Conservation (phyloP, 495 filamentous ascomycete genomes). For the Copromyces sp. region DNA sequence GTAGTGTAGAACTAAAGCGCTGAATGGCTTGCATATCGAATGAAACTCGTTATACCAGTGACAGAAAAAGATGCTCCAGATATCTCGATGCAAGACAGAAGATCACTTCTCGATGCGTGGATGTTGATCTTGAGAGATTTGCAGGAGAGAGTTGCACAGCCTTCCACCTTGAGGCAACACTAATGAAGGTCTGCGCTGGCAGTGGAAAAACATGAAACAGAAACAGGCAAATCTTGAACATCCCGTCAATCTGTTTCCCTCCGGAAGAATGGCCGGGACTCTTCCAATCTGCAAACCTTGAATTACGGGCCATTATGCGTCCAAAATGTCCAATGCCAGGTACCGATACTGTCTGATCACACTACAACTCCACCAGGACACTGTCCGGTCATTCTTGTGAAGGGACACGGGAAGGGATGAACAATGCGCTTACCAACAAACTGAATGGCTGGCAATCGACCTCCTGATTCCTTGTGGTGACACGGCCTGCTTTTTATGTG, state of each 20-base stretch:
- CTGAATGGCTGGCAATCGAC: background rate
- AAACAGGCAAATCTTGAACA: background rate
- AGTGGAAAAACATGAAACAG: background rate
- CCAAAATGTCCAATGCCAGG: background rate
- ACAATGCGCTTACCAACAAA: background rate
- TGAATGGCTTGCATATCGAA: background rate
- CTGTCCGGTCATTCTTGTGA: background rate
- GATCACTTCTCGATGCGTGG: background rate
- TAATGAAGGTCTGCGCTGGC: background rate
- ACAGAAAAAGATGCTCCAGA: background rate
- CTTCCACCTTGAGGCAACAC: background rate
- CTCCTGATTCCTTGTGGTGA: background rate
- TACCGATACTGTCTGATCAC: background rate
- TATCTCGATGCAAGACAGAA: background rate
- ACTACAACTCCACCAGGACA: background rate
- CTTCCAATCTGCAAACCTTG: background rate
- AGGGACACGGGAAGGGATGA: background rate
- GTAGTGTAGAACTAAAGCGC: background rate
- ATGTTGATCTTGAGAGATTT: background rate
- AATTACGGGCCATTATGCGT: background rate
- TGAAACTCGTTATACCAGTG: background rate
- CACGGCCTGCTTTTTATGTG: background rate
- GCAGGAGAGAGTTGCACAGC: background rate
- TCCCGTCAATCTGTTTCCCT: background rate
- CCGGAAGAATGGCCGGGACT: background rate